phyloP scores from a whole-genome alignment of 345 rosid genomes.

The Trapa bicornis region DNA sequence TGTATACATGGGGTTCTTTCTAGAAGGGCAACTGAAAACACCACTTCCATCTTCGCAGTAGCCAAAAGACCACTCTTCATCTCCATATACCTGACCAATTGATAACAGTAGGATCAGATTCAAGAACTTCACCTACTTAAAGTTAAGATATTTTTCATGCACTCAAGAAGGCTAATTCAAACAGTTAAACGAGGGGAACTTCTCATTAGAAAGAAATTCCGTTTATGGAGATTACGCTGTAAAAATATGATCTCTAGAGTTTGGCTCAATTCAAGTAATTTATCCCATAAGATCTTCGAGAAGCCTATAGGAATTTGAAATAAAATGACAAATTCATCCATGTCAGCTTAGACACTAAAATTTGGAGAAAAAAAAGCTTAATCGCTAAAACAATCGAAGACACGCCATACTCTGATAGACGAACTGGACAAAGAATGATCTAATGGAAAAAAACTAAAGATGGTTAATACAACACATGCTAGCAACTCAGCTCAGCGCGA shows the following conservation, averaged over 20 bases:
- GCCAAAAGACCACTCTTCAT: slow-evolving; percentile 98
- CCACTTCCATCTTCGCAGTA: slow-evolving; percentile 92
- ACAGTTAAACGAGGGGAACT: not conserved
- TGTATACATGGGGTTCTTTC: slow-evolving; percentile 86
- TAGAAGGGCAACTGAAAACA: slow-evolving; percentile 73
- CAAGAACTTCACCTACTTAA: not conserved
- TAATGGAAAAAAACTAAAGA: not conserved
- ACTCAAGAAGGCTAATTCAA: not conserved
- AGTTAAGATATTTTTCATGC: not conserved
- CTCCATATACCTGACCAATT: slow-evolving; percentile 56
- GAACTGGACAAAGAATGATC: not conserved
- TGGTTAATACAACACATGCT: not conserved
- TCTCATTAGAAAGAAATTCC: not conserved
- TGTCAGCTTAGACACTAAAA: too few species aligned
- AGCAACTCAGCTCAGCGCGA: not conserved
- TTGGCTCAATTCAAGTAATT: not conserved
- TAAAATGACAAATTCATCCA: not conserved
- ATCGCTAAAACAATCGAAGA: too few species aligned
- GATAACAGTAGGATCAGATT: not conserved
- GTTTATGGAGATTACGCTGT: not conserved
- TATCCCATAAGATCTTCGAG: not conserved
- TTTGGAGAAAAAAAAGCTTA: too few species aligned
- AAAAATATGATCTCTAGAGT: not conserved
- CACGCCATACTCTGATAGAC: not conserved
- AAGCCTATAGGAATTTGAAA: not conserved